phyloP scores from a whole-genome alignment of 2,329 filamentous ascomycete genomes.

The Phialocephala sp. region DNA sequence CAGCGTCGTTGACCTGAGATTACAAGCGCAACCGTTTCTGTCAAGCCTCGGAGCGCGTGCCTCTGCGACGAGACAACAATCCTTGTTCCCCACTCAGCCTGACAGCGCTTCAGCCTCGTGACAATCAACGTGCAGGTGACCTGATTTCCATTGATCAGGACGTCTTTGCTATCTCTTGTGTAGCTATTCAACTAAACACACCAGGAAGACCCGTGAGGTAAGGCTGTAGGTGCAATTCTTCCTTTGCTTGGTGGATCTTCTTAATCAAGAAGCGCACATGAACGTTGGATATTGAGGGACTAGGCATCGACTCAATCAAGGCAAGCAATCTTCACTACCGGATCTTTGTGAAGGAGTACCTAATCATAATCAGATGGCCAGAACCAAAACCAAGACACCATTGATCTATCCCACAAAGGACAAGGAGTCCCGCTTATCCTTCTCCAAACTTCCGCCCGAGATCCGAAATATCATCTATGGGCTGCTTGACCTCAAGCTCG shows the following conservation, averaged over 20 bases:
- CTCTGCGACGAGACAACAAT: neutral
- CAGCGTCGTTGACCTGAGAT: neutral
- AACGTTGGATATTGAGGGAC: too few relatives aligned
- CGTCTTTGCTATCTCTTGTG: neutral
- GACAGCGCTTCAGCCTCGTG: neutral
- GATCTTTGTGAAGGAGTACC: neutral
- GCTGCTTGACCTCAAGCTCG: neutral
- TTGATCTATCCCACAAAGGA: neutral
- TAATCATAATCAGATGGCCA: neutral
- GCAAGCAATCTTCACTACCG: neutral
- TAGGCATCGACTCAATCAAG: neutral
- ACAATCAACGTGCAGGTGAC: neutral
- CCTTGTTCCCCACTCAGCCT: neutral
- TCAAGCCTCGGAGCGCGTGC: neutral
- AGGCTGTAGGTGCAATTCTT: neutral
- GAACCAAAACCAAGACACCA: neutral
- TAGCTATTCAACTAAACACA: neutral
- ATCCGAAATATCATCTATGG: constrained; percentile 3
- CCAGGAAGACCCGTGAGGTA: neutral
- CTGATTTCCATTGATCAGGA: neutral
- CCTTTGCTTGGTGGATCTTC: neutral
- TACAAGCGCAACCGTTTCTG: neutral
- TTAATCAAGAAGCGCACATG: neutral
- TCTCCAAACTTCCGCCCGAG: neutral
- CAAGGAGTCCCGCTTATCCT: neutral